phyloP scores from a whole-genome alignment of 73 alveolate genomes.

The Uronychia binucleata region DNA sequence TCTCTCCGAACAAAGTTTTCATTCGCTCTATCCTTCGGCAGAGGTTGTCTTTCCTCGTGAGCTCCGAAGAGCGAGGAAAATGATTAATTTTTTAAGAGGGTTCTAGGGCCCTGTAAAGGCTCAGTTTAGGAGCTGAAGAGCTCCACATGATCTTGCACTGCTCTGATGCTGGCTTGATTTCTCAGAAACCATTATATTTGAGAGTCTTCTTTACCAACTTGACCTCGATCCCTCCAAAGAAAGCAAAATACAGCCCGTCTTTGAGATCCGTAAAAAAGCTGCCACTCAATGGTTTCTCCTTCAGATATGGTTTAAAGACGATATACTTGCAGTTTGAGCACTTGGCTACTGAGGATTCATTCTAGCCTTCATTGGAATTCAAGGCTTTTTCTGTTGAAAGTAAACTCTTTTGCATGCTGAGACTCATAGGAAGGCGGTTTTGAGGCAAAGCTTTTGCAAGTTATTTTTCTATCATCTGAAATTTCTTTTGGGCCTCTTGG shows the following conservation, averaged over 20 bases:
- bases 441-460: not conserved
- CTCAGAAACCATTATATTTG: not conserved
- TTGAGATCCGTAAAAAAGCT: not conserved
- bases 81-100: conserved; percentile 61
- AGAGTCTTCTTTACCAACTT: not conserved
- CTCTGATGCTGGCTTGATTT: not conserved
- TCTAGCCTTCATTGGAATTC: no score
- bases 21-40: conserved; percentile 72
- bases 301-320: not conserved
- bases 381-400: not conserved
- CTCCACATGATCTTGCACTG: not conserved
- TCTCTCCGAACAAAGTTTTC: conserved; percentile 53
- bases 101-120: not conserved
- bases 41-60: conserved; percentile 92
- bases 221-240: not conserved
- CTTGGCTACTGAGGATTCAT: not conserved
- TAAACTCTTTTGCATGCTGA: not conserved
- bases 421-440: not conserved
- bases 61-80: conserved; percentile 88
- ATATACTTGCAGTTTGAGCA: not conserved
- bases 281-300: no score
- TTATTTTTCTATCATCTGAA: not conserved
- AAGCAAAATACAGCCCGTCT: not conserved
- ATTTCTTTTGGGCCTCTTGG: not conserved
- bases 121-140: not conserved